Conservation (phyloP, 2,329 filamentous ascomycete genomes). For the Ophiosphaerella narmari region DNA sequence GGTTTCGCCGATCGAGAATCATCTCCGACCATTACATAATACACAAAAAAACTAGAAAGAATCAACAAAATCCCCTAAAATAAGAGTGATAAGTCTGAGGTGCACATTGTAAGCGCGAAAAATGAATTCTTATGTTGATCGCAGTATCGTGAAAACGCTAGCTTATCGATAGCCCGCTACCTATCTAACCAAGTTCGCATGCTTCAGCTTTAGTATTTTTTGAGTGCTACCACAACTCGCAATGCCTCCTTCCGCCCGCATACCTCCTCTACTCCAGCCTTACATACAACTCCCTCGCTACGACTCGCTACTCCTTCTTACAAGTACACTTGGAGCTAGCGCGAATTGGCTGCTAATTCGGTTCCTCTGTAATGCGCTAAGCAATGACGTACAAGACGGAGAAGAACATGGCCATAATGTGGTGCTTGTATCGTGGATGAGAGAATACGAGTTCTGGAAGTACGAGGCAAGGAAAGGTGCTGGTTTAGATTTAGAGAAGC, state of each 20-base stretch:
- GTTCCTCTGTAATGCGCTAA: conserved; percentile 55
- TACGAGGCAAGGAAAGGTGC: conserved; percentile 69
- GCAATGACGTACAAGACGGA: conserved; percentile 32
- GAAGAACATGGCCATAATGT: conserved; percentile 49
- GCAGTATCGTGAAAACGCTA: too few relatives aligned
- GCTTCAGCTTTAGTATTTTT: conserved; percentile 5
- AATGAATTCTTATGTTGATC: neutral
- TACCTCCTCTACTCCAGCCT: conserved; percentile 67
- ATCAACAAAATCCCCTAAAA: conserved; percentile 6
- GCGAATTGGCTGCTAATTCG: conserved; percentile 62
- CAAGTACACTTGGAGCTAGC: conserved; percentile 61
- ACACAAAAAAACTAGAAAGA: conserved; percentile 13
- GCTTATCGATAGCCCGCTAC: conserved; percentile 3
- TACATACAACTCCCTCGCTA: conserved; percentile 64
- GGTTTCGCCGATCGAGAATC: too few relatives aligned
- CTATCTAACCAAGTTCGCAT: conserved; percentile 2
- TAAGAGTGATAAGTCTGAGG: neutral
- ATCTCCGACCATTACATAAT: neutral
- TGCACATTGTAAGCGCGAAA: neutral
- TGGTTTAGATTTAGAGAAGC: conserved; percentile 72
- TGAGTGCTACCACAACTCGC: conserved; percentile 9
- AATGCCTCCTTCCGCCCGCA: conserved; percentile 53
- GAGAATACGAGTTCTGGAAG: conserved; percentile 78
- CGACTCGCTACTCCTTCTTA: conserved; percentile 68
- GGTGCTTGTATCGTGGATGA: conserved; percentile 81